Evolutionary conservation across 164 flowering plant genomes (phyloP).

Genomic region (Magnolia sinica): DNA sequence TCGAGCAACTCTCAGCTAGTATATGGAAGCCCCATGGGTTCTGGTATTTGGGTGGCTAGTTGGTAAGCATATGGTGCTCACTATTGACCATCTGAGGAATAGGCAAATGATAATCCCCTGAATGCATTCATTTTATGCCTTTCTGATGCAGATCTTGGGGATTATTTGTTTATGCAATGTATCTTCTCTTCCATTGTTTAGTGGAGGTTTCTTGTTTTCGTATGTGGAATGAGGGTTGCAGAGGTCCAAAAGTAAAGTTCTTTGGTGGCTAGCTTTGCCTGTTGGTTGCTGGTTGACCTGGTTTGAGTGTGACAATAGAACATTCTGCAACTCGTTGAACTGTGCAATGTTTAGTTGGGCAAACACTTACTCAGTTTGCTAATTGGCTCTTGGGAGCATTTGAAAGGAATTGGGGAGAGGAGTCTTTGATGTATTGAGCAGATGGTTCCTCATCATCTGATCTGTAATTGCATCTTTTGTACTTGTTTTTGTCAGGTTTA

Average conservation of each 20-base stretch:
- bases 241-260: neutral
- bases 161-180: neutral
- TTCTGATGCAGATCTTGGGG: no score
- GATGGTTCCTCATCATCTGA: neutral
- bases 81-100: no score
- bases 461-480: neutral
- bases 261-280: no score
- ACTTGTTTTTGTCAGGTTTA: neutral
- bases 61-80: no score
- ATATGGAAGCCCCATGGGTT: no score
- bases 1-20: no score
- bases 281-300: neutral
- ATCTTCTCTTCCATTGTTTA: neutral
- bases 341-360: neutral
- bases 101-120: no score
- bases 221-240: neutral
- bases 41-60: no score
- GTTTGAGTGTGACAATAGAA: neutral
- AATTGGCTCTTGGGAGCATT: neutral
- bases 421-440: neutral
- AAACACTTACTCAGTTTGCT: neutral
- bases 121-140: no score
- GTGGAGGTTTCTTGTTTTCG: neutral
- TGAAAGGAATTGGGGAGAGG: neutral
- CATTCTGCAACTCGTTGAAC: neutral